Percentiles rank a stretch among this genome's conserved stretches.
phyloP scores from a whole-genome alignment of 1,284 basidiomycete genomes.

The Macrocystidia cucumis region DNA sequence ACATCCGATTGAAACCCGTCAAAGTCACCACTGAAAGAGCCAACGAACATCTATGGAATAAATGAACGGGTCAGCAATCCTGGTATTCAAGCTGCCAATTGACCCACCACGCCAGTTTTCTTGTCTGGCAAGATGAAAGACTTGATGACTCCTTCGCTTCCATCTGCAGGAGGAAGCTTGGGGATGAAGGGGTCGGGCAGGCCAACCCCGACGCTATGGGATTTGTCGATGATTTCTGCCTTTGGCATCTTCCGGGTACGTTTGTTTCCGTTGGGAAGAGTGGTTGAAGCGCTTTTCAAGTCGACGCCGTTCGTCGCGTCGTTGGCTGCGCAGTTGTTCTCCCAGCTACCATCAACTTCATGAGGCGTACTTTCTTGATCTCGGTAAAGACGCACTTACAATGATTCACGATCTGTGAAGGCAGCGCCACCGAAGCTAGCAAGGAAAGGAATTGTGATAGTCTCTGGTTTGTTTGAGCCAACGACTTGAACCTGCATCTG shows the following conservation, averaged over 20 bases:
- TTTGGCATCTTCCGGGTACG: slow-evolving; percentile 20
- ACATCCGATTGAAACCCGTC: slow-evolving; percentile 46
- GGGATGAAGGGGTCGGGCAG: slow-evolving; percentile 45
- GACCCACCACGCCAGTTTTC: slow-evolving; percentile 50
- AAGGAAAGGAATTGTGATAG: slow-evolving; percentile 44
- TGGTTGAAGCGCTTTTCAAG: too few relatives aligned
- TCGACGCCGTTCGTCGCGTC: slow-evolving; percentile 49
- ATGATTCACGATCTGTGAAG: slow-evolving; percentile 46
- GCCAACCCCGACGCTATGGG: slow-evolving; percentile 31
- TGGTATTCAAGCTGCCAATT: background rate
- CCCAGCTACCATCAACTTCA: slow-evolving; percentile 36
- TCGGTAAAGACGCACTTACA: slow-evolving; percentile 28
- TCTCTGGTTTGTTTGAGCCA: slow-evolving; percentile 39
- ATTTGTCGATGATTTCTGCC: slow-evolving; percentile 37
- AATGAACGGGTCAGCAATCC: slow-evolving; percentile 2
- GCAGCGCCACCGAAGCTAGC: slow-evolving; percentile 36
- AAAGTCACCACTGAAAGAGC: slow-evolving; percentile 49
- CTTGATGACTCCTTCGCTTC: slow-evolving; percentile 48
- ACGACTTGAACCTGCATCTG: slow-evolving; percentile 38
- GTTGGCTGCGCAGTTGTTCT: slow-evolving; percentile 49
- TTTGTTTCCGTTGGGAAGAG: slow-evolving; percentile 8
- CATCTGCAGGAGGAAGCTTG: slow-evolving; percentile 33
- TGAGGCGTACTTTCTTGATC: background rate
- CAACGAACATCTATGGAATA: slow-evolving; percentile 45
- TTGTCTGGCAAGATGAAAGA: slow-evolving; percentile 51